Evolutionary conservation across 2,329 filamentous ascomycete genomes (phyloP), one percentile per base, ranked within the genome.

Genomic region (Alternaria sp.): DNA sequence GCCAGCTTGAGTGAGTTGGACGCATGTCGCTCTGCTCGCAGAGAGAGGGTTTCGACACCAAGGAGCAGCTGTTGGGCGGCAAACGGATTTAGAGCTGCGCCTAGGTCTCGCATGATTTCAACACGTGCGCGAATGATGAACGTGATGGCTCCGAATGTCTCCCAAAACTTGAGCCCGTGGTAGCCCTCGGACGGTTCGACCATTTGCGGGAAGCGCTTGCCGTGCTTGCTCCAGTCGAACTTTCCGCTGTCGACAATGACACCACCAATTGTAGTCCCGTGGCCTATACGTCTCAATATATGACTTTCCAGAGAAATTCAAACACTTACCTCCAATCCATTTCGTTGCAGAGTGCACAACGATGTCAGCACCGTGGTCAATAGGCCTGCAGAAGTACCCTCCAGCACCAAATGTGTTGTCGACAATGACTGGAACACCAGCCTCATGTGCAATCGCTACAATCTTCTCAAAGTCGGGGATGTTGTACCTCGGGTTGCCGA

Each of bases 341-440:
- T 97, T 97, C 58, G 93, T 97, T 10, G 93, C 93, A 37, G 91
- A 95, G 84, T 97, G 93, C 24, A 97, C 91, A 51, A 97, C 90
- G 60, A 97, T 97, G 75, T 97, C 93, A 63, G 91, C 93, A 54
- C 93, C 93, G 78, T 96, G 90, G 24, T 93, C 89, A 70, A 97
- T 94, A 39, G 93, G 93, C 6, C 90, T 88, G 67, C 89, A 83
- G 77, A 92, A 96, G 84, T 91, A 97, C 50, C 94, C 93, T 58
- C 93, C 93, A 11, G 93, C 93, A 45, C 93, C 94, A 71, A 97
- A 97, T 8, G 93, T 97, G 83, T 97, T 97, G 81, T 97, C 93
- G 51, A 82, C 81, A n/a, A 86, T 71, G 11, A 87, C 76, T 6
- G 86, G 86, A 45, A 88, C 75, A 58, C 85, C 84, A 54, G 85